Conservation (phyloP, 2,329 filamentous ascomycete species). For the Pezicula radicicola region DNA sequence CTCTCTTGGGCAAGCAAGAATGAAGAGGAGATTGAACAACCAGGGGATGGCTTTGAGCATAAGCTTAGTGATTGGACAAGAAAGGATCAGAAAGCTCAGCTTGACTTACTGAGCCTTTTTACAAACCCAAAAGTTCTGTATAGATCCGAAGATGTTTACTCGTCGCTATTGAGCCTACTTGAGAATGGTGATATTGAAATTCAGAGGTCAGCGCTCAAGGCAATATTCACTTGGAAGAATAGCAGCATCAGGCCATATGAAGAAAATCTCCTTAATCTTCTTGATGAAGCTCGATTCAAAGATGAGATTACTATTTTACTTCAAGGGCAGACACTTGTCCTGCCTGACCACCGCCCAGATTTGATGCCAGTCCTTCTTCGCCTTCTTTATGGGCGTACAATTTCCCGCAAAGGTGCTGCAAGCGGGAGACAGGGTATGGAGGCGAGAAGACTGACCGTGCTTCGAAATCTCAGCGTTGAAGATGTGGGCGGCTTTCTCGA, state of each 20-base stretch:
- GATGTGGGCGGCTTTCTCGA: constrained; percentile 80
- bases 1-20: constrained; percentile 70
- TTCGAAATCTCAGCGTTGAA: constrained; percentile 71
- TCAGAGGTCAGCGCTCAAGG: constrained; percentile 81
- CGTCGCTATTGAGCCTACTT: constrained; percentile 70
- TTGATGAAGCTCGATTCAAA: constrained; percentile 89
- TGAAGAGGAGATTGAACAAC: constrained; percentile 29
- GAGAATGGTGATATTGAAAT: constrained; percentile 88
- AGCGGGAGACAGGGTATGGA: constrained; percentile 80
- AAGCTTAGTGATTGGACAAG: constrained; percentile 60
- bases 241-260: constrained; percentile 73
- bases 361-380: constrained; percentile 85
- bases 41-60: constrained; percentile 21
- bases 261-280: constrained; percentile 79
- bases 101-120: constrained; percentile 81
- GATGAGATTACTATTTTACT: constrained; percentile 92
- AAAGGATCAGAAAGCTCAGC: constrained; percentile 78
- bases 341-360: constrained; percentile 65
- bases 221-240: constrained; percentile 86
- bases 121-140: constrained; percentile 82
- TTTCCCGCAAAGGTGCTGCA: constrained; percentile 73
- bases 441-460: constrained; percentile 73
- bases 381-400: constrained; percentile 84
- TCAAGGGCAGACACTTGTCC: constrained; percentile 70
- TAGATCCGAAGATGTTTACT: constrained; percentile 71